These are phyloP conservation scores for Naganishia kalamii DNA, from an alignment of 768 basidiomycete species.

Conservation along the genomic window DNA sequence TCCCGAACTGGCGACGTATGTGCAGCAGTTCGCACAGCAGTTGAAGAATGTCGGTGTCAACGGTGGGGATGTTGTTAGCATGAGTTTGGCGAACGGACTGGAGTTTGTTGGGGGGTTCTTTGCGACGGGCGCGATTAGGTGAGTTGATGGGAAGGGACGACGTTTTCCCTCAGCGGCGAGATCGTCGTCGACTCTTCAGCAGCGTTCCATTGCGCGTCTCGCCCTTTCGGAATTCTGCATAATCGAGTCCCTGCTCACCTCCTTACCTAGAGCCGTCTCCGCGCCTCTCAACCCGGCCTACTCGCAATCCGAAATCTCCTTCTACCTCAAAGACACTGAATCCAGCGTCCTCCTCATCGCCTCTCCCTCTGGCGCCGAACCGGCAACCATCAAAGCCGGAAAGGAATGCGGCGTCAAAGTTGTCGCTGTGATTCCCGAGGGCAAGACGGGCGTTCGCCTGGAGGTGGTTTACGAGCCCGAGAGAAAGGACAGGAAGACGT, in stretches of 20 bases:
- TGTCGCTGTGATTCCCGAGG: conserved; percentile 3
- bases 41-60: not conserved
- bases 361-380: not conserved
- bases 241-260: not conserved
- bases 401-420: conserved; percentile 22
- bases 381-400: conserved; percentile 19
- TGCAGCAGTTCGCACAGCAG: not conserved
- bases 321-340: conserved; percentile 25
- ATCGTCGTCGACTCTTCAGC: not conserved
- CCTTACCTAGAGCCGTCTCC: conserved; percentile 17
- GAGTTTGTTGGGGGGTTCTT: conserved; percentile 25
- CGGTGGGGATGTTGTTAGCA: conserved; percentile 19
- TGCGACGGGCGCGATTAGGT: conserved; percentile 16
- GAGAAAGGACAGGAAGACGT: not conserved
- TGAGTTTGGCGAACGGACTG: conserved; percentile 14
- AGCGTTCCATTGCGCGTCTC: not conserved
- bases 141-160: no score
- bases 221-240: not conserved
- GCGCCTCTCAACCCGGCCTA: conserved; percentile 26
- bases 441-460: conserved; percentile 9
- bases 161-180: no score
- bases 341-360: conserved; percentile 20
- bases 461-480: conserved; percentile 6
- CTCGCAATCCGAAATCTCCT: conserved; percentile 20
- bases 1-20: conserved; percentile 4